Base-by-base conservation (phyloP, 345 rosid genomes). In the Litchi chinensis region DNA sequence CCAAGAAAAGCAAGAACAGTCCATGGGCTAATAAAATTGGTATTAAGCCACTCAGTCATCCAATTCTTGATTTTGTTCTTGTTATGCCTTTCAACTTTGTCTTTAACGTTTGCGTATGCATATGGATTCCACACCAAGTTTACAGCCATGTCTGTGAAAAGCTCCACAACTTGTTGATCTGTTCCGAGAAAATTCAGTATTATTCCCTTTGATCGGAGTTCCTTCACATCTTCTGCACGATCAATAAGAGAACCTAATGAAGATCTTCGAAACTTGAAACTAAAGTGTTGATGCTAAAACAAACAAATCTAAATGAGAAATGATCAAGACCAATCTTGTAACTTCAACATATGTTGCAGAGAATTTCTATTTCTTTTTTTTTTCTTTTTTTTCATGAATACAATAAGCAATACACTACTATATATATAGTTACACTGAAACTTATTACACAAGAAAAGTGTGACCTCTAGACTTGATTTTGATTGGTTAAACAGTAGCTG, bases 161-260 rank as follows among this genome's bases (percentile, higher is more conserved):
- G 54, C 10, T 62, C n/a, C 0, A 28, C 46, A 9, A 70, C 82
- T 5, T 68, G 56, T 19, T 48, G 22, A 12, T 80, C 79, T 26
- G 64, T 62, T 16, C 68, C 68, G 0, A 80, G 79, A 22, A 32
- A 26, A 44, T 46, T 75, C 56, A 26, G 9, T 3, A 75, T 16
- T 12, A 80, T 50, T 3, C 74, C 70, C 39, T 26, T 24, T 4
- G 70, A 59, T 6, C 70, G 68, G 70, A 75, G 16, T 75, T 21
- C 79, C 56, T 24, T 39, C 50, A 62, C 82, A 50, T 80, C 79
- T 9, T 80, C 75, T 9, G 28, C 76, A 0, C 28, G 72, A n/a
- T 41, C 75, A 56, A 75, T 75, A 10, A 80, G 46, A 3, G 79
- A 60, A 52, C 48, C 28, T 32, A 32, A 1, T 32, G 37, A 32